Evolutionary conservation across 2,329 filamentous ascomycete genomes (phyloP).

Genomic region (Didymella sp.): DNA sequence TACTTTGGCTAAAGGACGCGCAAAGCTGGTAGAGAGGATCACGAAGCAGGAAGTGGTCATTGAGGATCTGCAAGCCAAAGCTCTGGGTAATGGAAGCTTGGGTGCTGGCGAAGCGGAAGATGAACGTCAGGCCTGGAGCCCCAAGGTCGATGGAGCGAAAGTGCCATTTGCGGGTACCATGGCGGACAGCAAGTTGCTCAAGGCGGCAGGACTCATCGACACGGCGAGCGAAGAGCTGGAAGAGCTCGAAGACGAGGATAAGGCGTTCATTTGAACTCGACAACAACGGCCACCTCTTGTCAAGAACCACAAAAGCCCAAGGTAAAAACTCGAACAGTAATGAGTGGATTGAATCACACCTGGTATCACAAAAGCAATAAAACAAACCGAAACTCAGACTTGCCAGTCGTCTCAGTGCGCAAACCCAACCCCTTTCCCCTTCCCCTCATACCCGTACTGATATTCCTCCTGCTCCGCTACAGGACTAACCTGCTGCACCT

Average conservation of each 20-base stretch:
- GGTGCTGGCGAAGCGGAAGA: conserved; percentile 23
- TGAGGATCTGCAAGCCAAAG: conserved; percentile 25
- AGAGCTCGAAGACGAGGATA: conserved; percentile 18
- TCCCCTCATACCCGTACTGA: conserved; percentile 24
- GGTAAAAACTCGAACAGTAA: background rate
- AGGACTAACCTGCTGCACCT: conserved; percentile 28
- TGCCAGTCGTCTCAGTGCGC: conserved; percentile 8
- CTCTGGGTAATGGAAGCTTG: conserved; percentile 26
- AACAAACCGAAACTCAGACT: background rate
- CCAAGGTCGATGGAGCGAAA: conserved; percentile 27
- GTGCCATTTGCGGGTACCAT: conserved; percentile 41
- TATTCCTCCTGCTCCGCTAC: conserved; percentile 33
- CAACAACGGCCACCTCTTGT: background rate
- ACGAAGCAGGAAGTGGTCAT: conserved; percentile 24
- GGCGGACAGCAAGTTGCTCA: conserved; percentile 42
- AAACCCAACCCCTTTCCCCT: conserved; percentile 31
- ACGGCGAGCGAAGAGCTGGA: conserved; percentile 28
- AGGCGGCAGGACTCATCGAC: conserved; percentile 37
- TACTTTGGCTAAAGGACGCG: conserved; percentile 26
- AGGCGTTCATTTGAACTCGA: conserved; percentile 5
- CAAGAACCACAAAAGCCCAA: background rate
- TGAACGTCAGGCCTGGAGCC: conserved; percentile 29
- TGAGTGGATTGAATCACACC: conserved; percentile 20
- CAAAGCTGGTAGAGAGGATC: conserved; percentile 31
- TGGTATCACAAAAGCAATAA: conserved; percentile 15